A percentile compares a stretch with the other conserved stretches of the same genome.
Conservation (phyloP, 345 rosid genomes). For the Murraya paniculata region DNA sequence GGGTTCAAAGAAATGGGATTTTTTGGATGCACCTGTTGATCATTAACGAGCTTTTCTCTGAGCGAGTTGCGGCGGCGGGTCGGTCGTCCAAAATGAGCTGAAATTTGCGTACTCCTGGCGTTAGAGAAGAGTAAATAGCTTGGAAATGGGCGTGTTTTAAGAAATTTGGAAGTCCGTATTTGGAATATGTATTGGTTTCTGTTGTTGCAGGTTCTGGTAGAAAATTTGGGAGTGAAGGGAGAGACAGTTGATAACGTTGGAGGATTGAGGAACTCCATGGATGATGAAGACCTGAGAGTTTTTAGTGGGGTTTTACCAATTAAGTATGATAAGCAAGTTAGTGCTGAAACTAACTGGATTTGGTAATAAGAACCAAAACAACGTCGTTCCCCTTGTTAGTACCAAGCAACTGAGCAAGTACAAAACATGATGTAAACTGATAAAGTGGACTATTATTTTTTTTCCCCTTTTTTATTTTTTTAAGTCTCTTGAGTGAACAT, state of each 20-base stretch:
- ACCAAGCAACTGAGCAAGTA: no score
- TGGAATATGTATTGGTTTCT: slow-evolving; percentile 20
- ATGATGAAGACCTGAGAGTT: not conserved
- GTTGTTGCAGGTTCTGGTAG: slow-evolving; percentile 17
- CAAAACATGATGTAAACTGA: no score
- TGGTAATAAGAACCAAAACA: not conserved
- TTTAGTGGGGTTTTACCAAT: not conserved
- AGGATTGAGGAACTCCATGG: slow-evolving; percentile 48
- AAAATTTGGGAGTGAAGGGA: slow-evolving; percentile 32
- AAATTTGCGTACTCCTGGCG: slow-evolving; percentile 27
- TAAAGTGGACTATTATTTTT: no score
- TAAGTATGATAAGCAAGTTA: not conserved
- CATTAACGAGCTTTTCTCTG: slow-evolving; percentile 55
- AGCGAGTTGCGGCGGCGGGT: slow-evolving; percentile 62
- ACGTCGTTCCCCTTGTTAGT: no score
- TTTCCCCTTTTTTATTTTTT: no score
- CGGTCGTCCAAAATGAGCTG: slow-evolving; percentile 55
- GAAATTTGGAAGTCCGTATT: slow-evolving; percentile 28
- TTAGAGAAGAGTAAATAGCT: slow-evolving; percentile 14
- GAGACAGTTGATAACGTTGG: slow-evolving; percentile 20
- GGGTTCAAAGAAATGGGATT: slow-evolving; percentile 25
- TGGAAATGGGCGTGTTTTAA: slow-evolving; percentile 15
- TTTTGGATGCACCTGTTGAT: slow-evolving; percentile 50
- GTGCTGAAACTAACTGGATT: not conserved
- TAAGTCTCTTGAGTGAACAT: no score